phyloP scores from a whole-genome alignment of 1,139 yeast species.

The Sugiyamaella sp. region DNA sequence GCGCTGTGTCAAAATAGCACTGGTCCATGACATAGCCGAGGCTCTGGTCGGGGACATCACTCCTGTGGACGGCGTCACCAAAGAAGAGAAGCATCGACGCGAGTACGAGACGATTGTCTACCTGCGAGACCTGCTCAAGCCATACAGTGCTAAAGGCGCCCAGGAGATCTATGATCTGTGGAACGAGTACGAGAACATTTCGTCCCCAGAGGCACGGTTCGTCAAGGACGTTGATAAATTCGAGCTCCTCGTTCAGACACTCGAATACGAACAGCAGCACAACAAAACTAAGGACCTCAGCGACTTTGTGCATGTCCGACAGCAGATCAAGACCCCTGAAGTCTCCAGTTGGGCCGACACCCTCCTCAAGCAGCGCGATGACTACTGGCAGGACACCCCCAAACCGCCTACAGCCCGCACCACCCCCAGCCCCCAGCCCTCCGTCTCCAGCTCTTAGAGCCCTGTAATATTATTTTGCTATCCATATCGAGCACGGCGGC shows the following conservation, averaged over 20 bases:
- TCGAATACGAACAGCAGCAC: conserved; percentile 76
- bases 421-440: conserved; percentile 11
- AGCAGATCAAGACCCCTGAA: conserved; percentile 70
- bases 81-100: conserved; percentile 75
- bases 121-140: conserved; percentile 59
- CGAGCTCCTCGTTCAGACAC: conserved; percentile 87
- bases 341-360: conserved; percentile 72
- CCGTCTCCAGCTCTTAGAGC: conserved; percentile 1
- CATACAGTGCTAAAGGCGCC: conserved; percentile 67
- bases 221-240: conserved; percentile 95
- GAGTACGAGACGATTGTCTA: conserved; percentile 76
- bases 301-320: conserved; percentile 69
- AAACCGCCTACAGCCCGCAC: conserved; percentile 19
- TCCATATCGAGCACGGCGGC: no score
- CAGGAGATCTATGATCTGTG: conserved; percentile 71
- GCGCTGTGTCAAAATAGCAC: conserved; percentile 80
- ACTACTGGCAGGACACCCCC: conserved; percentile 42
- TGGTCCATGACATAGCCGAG: conserved; percentile 95
- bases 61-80: conserved; percentile 75
- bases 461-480: background rate
- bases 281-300: conserved; percentile 59
- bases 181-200: conserved; percentile 87
- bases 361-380: conserved; percentile 59
- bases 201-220: conserved; percentile 80
- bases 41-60: conserved; percentile 93